A percentile compares a stretch with the other conserved stretches of the same genome.
Evolutionary conservation across 306 rosid species (phyloP).

Genomic region (Acacia confusa): DNA sequence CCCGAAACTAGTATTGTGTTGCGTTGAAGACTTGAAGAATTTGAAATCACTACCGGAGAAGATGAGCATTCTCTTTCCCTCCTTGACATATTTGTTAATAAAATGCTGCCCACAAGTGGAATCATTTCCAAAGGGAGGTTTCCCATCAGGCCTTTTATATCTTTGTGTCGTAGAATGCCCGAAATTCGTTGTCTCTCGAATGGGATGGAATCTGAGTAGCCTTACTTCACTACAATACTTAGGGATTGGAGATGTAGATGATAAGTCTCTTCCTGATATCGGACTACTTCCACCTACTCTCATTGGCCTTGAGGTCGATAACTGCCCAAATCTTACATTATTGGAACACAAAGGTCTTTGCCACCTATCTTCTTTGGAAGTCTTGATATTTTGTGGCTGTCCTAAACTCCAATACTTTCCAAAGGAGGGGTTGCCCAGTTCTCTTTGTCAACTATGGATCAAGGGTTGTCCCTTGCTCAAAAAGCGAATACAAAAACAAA

Average conservation of each 20-base stretch:
- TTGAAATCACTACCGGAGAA: not conserved
- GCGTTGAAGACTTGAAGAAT: not conserved
- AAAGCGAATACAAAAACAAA: not conserved
- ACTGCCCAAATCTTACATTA: not conserved
- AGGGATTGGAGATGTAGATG: not conserved
- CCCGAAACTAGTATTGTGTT: not conserved
- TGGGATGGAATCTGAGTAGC: not conserved
- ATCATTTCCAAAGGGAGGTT: slow-evolving; percentile 1
- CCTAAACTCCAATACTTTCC: not conserved
- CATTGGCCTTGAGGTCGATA: accelerated
- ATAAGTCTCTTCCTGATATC: not conserved
- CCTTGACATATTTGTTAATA: not conserved
- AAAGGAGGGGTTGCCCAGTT: not conserved
- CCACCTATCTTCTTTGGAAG: not conserved
- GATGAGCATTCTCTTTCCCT: not conserved
- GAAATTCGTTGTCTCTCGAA: not conserved
- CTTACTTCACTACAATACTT: not conserved
- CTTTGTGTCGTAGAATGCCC: not conserved
- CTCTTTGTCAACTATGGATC: not conserved
- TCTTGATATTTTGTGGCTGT: accelerated
- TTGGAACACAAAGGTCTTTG: not conserved
- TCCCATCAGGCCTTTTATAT: not conserved
- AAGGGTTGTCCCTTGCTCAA: not conserved
- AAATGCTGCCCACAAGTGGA: not conserved
- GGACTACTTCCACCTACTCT: not conserved